Percentiles rank a stretch among this genome's conserved stretches.
phyloP scores from a whole-genome alignment of 306 rosid genomes.

The Quillaja saponaria region DNA sequence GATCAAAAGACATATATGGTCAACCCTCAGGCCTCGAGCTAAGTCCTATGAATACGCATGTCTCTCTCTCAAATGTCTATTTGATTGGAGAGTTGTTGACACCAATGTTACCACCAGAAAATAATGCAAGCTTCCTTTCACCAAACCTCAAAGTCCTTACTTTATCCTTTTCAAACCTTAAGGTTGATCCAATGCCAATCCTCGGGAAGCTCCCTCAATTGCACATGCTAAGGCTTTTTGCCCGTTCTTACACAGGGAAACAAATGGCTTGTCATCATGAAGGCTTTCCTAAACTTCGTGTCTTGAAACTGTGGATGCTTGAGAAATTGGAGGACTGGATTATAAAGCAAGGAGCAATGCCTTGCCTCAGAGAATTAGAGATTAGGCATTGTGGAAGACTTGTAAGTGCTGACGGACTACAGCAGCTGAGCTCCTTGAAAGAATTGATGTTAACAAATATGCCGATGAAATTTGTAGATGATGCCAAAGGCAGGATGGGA shows the following conservation, averaged over 20 bases:
- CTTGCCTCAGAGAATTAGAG: background rate
- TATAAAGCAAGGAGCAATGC: background rate
- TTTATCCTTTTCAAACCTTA: background rate
- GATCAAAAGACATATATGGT: background rate
- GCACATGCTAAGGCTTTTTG: background rate
- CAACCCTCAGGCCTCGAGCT: background rate
- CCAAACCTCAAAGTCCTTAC: background rate
- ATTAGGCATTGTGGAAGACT: background rate
- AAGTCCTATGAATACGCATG: background rate
- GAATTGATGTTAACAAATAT: background rate
- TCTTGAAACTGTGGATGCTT: background rate
- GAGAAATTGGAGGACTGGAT: background rate
- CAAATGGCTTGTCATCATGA: background rate
- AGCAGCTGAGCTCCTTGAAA: background rate
- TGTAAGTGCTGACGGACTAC: background rate
- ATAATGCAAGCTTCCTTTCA: too few relatives aligned
- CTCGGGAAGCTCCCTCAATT: background rate
- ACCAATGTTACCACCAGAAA: fast-evolving
- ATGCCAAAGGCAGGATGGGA: too few relatives aligned
- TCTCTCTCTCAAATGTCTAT: background rate
- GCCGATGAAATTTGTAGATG: too few relatives aligned
- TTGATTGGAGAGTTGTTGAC: background rate
- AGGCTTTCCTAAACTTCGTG: background rate
- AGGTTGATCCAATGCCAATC: background rate
- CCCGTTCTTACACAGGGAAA: background rate